Evolutionary conservation across 192 early-diverging fungal species (phyloP), one percentile per base, ranked within the genome.

Genomic region (Thoreauomyces humboldtii): DNA sequence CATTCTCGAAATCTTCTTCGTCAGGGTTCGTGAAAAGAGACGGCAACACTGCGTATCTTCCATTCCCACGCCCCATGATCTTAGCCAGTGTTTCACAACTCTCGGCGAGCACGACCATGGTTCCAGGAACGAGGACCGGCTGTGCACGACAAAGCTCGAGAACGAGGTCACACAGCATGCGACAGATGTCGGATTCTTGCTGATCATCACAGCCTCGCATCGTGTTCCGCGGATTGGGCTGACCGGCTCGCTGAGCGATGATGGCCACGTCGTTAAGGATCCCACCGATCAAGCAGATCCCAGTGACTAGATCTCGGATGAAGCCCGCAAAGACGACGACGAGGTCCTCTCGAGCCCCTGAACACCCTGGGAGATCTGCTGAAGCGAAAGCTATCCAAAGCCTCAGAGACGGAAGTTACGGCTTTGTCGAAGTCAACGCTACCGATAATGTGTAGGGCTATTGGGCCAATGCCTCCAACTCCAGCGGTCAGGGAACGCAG

Each of bases 31-130:
- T 4, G 32, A 62, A 62, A 7, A 52, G 25, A 12, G 2, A 9
- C 32, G 60, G 60, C 25, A 62, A 27, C 7, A 36, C 17, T 0
- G 42, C 12, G 6, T 7, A 22, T 2, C 15, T 6, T 2, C 27
- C n/a, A 12, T 7, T 32, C 22, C 29, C 41, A 2, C 22, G 25
- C 0, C 51, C 17, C 11, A 62, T 21, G 32, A 58, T 4, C 0
- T 24, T 19, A 9, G 60, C 35, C 29, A 62, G 17, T 12, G 22
- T 21, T 0, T 35, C 42, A 33, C 60, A 62, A 50, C 24, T 50
- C 25, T 43, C 41, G 1, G 60, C 60, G 25, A 62, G 9, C 46
- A 62, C 35, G 45, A 48, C 24, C 29, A 62, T 45, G 7, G 44
- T 32, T 27, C 25, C 7, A n/a, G 60, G 60, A 31, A 62, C 32